Percentiles rank a stretch among this genome's conserved stretches.
These are phyloP conservation scores for Gossypium herbaceum DNA, from an alignment of 345 rosid species.

Conservation along the genomic window DNA sequence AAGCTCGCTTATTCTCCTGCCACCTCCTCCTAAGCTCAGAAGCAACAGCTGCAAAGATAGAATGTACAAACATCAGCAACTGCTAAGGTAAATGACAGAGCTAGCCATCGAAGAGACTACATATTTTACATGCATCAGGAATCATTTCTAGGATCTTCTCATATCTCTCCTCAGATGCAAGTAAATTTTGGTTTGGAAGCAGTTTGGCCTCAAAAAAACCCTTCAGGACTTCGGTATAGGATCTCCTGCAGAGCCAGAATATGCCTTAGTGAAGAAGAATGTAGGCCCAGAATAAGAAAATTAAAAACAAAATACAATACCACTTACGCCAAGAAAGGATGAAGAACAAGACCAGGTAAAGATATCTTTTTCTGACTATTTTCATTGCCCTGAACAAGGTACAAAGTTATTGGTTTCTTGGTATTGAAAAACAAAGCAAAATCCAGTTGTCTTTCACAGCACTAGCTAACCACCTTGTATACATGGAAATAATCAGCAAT, in stretches of 20 bases:
- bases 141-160: slow-evolving; percentile 86
- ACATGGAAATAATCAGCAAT: slow-evolving; percentile 84
- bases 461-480: slow-evolving; percentile 51
- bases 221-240: slow-evolving; percentile 68
- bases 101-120: neutral
- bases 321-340: slow-evolving; percentile 88
- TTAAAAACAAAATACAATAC: slow-evolving; percentile 3
- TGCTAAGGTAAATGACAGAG: slow-evolving; percentile 5
- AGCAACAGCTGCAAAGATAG: slow-evolving; percentile 50
- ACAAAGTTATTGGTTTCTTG: slow-evolving; percentile 13
- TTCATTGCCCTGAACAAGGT: slow-evolving; percentile 64
- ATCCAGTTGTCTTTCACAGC: neutral
- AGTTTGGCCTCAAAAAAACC: slow-evolving; percentile 66
- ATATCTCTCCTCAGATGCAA: slow-evolving; percentile 71
- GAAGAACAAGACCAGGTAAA: slow-evolving; percentile 62
- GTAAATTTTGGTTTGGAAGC: slow-evolving; percentile 56
- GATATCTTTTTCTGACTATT: slow-evolving; percentile 71
- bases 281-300: slow-evolving; percentile 2
- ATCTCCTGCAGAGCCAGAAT: slow-evolving; percentile 56
- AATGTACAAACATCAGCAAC: slow-evolving; percentile 16
- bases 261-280: slow-evolving; percentile 15
- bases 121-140: slow-evolving; percentile 51
- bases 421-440: neutral
- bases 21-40: slow-evolving; percentile 81
- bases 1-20: slow-evolving; percentile 55